Conservation (phyloP, 345 rosid species). For the Psidium guajava region DNA sequence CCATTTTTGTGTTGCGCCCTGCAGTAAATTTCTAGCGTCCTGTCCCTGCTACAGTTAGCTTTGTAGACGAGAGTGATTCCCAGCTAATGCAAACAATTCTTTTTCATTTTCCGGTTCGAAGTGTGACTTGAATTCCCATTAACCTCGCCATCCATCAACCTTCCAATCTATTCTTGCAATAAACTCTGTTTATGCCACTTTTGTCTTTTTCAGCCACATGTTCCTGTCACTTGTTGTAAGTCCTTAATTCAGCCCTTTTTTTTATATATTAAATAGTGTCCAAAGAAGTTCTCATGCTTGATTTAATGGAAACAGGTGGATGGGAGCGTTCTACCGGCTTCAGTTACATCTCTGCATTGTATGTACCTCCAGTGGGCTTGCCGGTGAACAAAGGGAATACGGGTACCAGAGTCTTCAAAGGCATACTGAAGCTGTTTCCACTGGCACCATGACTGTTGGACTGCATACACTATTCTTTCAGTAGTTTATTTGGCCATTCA, state of each 20-base stretch:
- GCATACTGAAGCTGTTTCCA: conserved; percentile 78
- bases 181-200: too few relatives aligned
- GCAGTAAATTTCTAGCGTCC: too few relatives aligned
- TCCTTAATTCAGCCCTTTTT: neutral
- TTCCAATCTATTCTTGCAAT: too few relatives aligned
- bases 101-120: too few relatives aligned
- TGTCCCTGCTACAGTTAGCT: too few relatives aligned
- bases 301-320: conserved; percentile 37
- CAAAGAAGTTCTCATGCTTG: neutral
- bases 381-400: conserved; percentile 86
- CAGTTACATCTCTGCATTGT: conserved; percentile 79
- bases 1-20: too few relatives aligned
- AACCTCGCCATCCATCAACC: too few relatives aligned
- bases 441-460: conserved; percentile 72
- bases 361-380: conserved; percentile 86
- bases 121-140: too few relatives aligned
- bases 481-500: conserved; percentile 94
- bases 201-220: too few relatives aligned
- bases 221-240: too few relatives aligned
- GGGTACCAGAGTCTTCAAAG: conserved; percentile 86
- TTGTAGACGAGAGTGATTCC: too few relatives aligned
- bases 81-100: too few relatives aligned
- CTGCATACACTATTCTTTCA: conserved; percentile 71
- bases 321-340: conserved; percentile 87
- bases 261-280: neutral